phyloP scores from a whole-genome alignment of 352 stramenopile species.

The Phytophthora kernoviae region DNA sequence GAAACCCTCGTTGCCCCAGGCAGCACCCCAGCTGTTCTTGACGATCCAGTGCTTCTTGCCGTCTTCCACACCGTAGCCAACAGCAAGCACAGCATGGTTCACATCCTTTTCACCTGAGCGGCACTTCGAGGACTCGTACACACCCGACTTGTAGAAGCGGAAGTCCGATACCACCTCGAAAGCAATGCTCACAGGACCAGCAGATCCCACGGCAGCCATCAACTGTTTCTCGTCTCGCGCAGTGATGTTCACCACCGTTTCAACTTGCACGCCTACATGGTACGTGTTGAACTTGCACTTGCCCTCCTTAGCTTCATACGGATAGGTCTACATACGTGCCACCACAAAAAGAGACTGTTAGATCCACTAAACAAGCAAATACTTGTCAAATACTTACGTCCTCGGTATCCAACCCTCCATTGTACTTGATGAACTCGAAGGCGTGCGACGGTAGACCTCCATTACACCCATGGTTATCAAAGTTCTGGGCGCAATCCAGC shows the following conservation, averaged over 20 bases:
- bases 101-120: slow-evolving; percentile 83
- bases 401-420: slow-evolving; percentile 85
- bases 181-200: slow-evolving; percentile 81
- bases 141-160: slow-evolving; percentile 87
- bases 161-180: slow-evolving; percentile 91
- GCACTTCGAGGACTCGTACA: slow-evolving; percentile 89
- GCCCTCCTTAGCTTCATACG: slow-evolving; percentile 75
- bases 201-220: slow-evolving; percentile 61
- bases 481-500: slow-evolving; percentile 94
- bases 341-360: neutral
- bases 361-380: neutral
- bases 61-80: slow-evolving; percentile 95
- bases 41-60: slow-evolving; percentile 95
- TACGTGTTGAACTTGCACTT: slow-evolving; percentile 85
- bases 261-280: slow-evolving; percentile 73
- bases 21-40: slow-evolving; percentile 96
- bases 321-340: slow-evolving; percentile 46
- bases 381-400: slow-evolving; percentile 33
- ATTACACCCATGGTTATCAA: slow-evolving; percentile 96
- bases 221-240: slow-evolving; percentile 78
- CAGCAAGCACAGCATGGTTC: slow-evolving; percentile 94
- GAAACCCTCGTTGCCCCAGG: slow-evolving; percentile 96
- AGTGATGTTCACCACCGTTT: slow-evolving; percentile 87
- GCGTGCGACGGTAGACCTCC: slow-evolving; percentile 97
- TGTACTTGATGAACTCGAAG: slow-evolving; percentile 96